phyloP scores from a whole-genome alignment of 305 asterid species.

The Plantago lanceolata region DNA sequence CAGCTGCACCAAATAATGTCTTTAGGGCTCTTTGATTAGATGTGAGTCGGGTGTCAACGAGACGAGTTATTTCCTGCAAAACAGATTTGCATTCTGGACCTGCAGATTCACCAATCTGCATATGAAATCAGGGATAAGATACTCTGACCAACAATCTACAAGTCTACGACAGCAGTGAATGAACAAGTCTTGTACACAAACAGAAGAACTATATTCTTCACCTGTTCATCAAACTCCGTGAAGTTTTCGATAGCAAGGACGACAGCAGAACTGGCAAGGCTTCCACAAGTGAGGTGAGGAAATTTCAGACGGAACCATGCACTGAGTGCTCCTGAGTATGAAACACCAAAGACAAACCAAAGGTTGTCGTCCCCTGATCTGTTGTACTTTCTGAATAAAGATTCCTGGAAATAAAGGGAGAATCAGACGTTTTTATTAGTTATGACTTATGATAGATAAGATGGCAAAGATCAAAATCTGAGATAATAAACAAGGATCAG shows the following conservation, averaged over 20 bases:
- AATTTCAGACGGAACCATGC: conserved; percentile 95
- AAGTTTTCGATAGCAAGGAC: conserved; percentile 74
- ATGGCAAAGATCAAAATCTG: background rate
- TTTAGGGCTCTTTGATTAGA: conserved; percentile 53
- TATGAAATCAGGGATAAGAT: conserved; percentile 26
- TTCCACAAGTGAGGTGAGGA: conserved; percentile 92
- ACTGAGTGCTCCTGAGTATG: conserved; percentile 90
- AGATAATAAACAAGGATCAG: background rate
- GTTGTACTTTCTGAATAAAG: conserved; percentile 57
- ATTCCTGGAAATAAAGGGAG: conserved; percentile 40
- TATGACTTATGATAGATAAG: background rate
- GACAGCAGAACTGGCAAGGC: conserved; percentile 97
- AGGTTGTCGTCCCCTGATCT: conserved; percentile 59
- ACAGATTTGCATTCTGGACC: conserved; percentile 92
- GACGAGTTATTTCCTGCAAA: conserved; percentile 78
- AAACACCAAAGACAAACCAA: conserved; percentile 86
- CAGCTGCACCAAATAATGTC: conserved; percentile 55
- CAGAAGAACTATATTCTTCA: conserved; percentile 24
- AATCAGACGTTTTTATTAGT: background rate
- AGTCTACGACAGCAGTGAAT: background rate
- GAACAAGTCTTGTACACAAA: background rate
- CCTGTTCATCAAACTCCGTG: conserved; percentile 89
- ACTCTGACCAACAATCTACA: conserved; percentile 16
- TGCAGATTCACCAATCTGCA: conserved; percentile 91
- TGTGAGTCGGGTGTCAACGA: conserved; percentile 65